phyloP scores from a whole-genome alignment of 331 rosid species.

The Pyrus hybrid region DNA sequence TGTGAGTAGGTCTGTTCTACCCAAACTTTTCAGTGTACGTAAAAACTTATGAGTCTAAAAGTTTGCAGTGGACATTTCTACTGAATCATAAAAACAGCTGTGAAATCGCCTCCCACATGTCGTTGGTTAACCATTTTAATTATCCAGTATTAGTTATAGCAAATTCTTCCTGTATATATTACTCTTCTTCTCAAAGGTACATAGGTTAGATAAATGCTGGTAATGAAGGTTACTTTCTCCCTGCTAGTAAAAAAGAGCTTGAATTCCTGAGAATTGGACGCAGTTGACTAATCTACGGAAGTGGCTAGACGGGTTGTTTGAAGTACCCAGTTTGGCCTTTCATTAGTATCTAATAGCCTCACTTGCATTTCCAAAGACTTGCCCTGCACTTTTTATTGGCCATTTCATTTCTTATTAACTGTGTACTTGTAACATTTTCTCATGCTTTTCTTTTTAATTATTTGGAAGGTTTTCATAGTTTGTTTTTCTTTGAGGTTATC shows the following conservation, averaged over 20 bases:
- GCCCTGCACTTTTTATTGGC: not conserved
- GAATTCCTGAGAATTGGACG: too few species aligned
- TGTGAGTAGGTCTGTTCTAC: not conserved
- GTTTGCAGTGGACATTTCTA: not conserved
- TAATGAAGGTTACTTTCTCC: not conserved
- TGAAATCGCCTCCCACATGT: not conserved
- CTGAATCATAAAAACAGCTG: too few species aligned
- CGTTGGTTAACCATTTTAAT: not conserved
- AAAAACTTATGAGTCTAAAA: too few species aligned
- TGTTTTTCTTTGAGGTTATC: not conserved
- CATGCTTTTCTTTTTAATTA: not conserved
- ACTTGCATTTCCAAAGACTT: not conserved
- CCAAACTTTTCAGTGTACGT: too few species aligned
- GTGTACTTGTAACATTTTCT: not conserved
- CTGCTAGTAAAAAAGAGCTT: not conserved
- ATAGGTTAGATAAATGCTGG: not conserved
- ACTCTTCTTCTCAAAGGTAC: not conserved
- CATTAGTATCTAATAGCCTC: not conserved
- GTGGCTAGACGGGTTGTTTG: not conserved
- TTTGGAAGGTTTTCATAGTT: not conserved
- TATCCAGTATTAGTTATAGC: not conserved
- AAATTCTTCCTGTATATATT: not conserved
- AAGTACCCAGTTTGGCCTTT: not conserved
- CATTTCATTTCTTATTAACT: not conserved
- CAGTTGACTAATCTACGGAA: conserved; percentile 1